Base-by-base conservation (phyloP, 495 filamentous ascomycete genomes). In the Neurospora sp. region DNA sequence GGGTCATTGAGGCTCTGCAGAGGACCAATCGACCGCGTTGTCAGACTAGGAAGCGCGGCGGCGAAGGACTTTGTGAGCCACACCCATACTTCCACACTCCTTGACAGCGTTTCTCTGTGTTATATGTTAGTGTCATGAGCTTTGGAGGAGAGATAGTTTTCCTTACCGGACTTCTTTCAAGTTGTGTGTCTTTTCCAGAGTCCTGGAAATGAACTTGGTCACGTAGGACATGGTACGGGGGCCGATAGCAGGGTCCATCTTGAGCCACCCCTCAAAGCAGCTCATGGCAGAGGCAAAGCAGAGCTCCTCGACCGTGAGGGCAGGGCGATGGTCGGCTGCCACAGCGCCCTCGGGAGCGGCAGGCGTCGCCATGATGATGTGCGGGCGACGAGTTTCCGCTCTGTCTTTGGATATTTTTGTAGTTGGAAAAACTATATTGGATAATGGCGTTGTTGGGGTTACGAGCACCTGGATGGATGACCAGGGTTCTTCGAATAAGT, bases 41-140 rank as follows among this genome's bases (percentile, higher is more conserved):
- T 82, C 31, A 83, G 44, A 41, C 76, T 80, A 0, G 81, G 81
- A 62, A 83, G 79, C 37, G 81, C 82, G 38, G 81, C 79, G 23
- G 79, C 78, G 72, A 81, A 85, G 69, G 77, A 79, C 73, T 75
- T 79, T 69, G 74, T 77, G 74, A 94, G 84, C 78, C 90, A 90
- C 74, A 91, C 87, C 92, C 92, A 94, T 71, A 92, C 88, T 71
- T 91, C 88, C 41, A 89, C 82, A 71, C 87, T 88, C 66, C 82
- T 78, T 70, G 88, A 79, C 78, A 92, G 80, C 78, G 83, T 77
- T 83, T 92, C 80, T 82, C 86, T 85, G 81, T 79, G 0, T 7
- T 16, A 5, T 0, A 5, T 31, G 46, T 79, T 44, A 77, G 72
- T 44, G 10, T 10, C 38, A 62, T 38, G 16, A 39, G 5, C 16